Percentiles rank a stretch among this genome's conserved stretches.
phyloP scores from a whole-genome alignment of 306 rosid genomes.

The Quercus mongolica region DNA sequence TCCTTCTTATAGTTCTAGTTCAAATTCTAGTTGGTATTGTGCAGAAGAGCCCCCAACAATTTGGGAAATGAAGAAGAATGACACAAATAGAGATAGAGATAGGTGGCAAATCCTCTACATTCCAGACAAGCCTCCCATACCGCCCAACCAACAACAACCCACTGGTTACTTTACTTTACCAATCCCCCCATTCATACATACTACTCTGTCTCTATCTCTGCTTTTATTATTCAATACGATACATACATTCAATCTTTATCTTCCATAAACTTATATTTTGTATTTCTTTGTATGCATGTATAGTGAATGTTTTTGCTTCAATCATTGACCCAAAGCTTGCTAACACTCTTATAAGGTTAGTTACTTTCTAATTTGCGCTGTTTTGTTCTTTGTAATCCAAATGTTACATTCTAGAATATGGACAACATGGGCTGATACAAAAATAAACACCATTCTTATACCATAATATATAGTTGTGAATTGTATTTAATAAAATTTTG shows the following conservation, averaged over 20 bases:
- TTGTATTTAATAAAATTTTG: background rate
- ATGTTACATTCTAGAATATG: background rate
- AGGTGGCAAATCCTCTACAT: constrained; percentile 53
- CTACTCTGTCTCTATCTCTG: too few species aligned
- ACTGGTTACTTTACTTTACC: constrained; percentile 39
- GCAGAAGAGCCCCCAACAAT: too few species aligned
- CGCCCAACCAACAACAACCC: constrained; percentile 68
- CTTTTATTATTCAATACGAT: too few species aligned
- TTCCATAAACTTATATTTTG: too few species aligned
- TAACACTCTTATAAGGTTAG: constrained; percentile 71
- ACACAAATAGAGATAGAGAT: background rate
- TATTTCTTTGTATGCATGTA: background rate
- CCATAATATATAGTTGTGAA: background rate
- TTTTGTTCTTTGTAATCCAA: background rate
- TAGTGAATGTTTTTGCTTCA: constrained; percentile 63
- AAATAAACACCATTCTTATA: background rate
- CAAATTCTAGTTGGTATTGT: too few species aligned
- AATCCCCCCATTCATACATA: too few species aligned
- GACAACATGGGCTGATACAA: background rate
- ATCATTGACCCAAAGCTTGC: constrained; percentile 62
- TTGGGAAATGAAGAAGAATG: too few species aligned
- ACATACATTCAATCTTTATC: too few species aligned
- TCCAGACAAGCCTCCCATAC: constrained; percentile 53
- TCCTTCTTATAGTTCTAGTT: too few species aligned
- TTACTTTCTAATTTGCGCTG: background rate